These are phyloP conservation scores for Tulasnella sp. DNA, from an alignment of 768 basidiomycete genomes.

Conservation along the genomic window DNA sequence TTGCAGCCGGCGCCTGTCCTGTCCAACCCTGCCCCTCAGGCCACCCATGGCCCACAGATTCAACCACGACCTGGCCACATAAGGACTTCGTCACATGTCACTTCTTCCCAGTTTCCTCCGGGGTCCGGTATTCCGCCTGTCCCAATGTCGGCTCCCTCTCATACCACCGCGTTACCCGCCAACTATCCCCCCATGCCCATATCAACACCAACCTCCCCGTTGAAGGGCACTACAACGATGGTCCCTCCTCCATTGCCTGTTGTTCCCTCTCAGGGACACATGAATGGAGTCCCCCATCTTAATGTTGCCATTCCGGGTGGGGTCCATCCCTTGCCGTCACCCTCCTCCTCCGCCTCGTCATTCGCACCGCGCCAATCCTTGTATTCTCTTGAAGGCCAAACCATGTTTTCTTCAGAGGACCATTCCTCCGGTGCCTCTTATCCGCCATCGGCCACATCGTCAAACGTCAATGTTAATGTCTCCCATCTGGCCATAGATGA, in stretches of 20 bases:
- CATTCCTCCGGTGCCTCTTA: neutral
- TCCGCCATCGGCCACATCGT: slow-evolving; percentile 8
- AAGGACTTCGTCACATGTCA: slow-evolving; percentile 1
- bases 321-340: slow-evolving; percentile 7
- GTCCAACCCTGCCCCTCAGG: neutral
- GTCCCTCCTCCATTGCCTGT: slow-evolving; percentile 14
- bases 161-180: neutral
- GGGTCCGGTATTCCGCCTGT: neutral
- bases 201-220: slow-evolving; percentile 12
- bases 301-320: neutral
- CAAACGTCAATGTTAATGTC: neutral
- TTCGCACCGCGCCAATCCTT: neutral
- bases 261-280: slow-evolving; percentile 12
- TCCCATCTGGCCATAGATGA: neutral
- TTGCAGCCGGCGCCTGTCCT: neutral
- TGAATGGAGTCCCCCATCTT: slow-evolving; percentile 10
- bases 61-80: slow-evolving; percentile 22
- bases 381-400: slow-evolving; percentile 9
- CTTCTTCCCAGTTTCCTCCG: neutral
- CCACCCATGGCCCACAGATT: neutral
- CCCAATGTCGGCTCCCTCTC: slow-evolving; percentile 16
- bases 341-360: slow-evolving; percentile 19
- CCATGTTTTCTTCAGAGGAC: slow-evolving; percentile 8
- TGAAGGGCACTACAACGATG: slow-evolving; percentile 7
- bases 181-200: slow-evolving; percentile 13